These are phyloP conservation scores for Zoysia pacifica DNA, from an alignment of 176 grass and related monocot genomes.

Conservation along the genomic window DNA sequence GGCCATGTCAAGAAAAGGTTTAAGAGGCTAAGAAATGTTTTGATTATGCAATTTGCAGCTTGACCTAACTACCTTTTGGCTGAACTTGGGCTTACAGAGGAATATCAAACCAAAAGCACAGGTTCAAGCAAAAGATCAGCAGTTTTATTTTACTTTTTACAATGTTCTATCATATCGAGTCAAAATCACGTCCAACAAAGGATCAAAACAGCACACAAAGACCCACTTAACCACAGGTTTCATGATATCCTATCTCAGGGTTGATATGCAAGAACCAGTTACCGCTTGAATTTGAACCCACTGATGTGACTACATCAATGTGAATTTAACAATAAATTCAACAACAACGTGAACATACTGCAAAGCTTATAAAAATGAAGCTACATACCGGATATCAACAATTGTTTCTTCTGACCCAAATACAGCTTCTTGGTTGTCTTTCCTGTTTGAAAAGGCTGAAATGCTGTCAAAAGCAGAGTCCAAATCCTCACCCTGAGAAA, in stretches of 20 bases:
- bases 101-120: slow-evolving; percentile 1
- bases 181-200: not conserved
- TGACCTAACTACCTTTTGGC: slow-evolving; percentile 23
- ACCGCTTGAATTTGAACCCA: slow-evolving; percentile 1
- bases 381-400: slow-evolving; percentile 83
- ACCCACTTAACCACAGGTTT: not conserved
- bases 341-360: not conserved
- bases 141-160: slow-evolving; percentile 6
- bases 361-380: slow-evolving; percentile 30
- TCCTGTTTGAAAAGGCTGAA: slow-evolving; percentile 91
- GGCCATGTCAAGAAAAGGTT: slow-evolving; percentile 33
- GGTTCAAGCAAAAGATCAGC: slow-evolving; percentile 18
- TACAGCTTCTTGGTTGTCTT: slow-evolving; percentile 87
- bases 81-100: slow-evolving; percentile 12
- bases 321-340: slow-evolving; percentile 26
- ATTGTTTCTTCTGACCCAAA: slow-evolving; percentile 89
- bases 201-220: not conserved
- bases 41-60: slow-evolving; percentile 6
- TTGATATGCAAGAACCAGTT: slow-evolving; percentile 15
- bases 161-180: not conserved
- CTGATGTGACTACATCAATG: slow-evolving; percentile 3
- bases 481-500: slow-evolving; percentile 85
- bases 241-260: not conserved
- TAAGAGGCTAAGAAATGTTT: slow-evolving; percentile 23
- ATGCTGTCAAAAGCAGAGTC: slow-evolving; percentile 99